These are phyloP conservation scores for Ilex aquifolium DNA, from an alignment of 257 asterid species.

Conservation along the genomic window DNA sequence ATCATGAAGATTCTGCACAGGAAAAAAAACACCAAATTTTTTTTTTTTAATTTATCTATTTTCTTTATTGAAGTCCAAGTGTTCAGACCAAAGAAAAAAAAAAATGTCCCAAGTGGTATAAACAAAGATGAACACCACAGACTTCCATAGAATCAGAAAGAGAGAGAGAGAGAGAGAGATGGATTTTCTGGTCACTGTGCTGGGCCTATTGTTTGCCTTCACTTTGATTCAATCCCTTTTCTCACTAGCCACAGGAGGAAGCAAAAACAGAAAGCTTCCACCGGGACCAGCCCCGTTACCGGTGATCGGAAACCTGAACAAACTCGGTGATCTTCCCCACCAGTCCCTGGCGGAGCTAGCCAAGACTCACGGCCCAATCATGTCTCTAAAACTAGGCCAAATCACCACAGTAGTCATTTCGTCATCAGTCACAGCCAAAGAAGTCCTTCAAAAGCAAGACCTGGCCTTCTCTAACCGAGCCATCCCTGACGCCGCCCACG, in stretches of 20 bases:
- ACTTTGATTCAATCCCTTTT: neutral
- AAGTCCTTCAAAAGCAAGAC: slow-evolving; percentile 24
- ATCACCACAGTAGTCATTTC: slow-evolving; percentile 25
- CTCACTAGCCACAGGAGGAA: neutral
- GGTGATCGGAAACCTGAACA: slow-evolving; percentile 27
- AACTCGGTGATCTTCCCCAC: slow-evolving; percentile 29
- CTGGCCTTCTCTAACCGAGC: slow-evolving; percentile 13
- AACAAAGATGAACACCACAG: too few relatives aligned
- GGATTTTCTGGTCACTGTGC: neutral
- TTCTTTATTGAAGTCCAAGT: too few relatives aligned
- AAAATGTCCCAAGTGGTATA: too few relatives aligned
- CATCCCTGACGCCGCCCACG: neutral
- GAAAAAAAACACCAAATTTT: too few relatives aligned
- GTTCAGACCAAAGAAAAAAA: too few relatives aligned
- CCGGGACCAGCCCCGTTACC: slow-evolving; percentile 33
- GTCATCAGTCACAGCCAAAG: slow-evolving; percentile 23
- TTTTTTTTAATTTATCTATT: too few relatives aligned
- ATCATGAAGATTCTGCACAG: too few relatives aligned
- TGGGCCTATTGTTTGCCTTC: neutral
- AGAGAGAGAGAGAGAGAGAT: too few relatives aligned
- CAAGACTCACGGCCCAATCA: neutral
- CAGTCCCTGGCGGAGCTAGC: slow-evolving; percentile 25
- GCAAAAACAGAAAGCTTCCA: slow-evolving; percentile 18
- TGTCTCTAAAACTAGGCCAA: slow-evolving; percentile 23
- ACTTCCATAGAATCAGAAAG: too few relatives aligned